Evolutionary conservation across 2,329 filamentous ascomycete genomes (phyloP), one percentile per base, ranked within the genome.

Genomic region (Aspergillus proliferans): DNA sequence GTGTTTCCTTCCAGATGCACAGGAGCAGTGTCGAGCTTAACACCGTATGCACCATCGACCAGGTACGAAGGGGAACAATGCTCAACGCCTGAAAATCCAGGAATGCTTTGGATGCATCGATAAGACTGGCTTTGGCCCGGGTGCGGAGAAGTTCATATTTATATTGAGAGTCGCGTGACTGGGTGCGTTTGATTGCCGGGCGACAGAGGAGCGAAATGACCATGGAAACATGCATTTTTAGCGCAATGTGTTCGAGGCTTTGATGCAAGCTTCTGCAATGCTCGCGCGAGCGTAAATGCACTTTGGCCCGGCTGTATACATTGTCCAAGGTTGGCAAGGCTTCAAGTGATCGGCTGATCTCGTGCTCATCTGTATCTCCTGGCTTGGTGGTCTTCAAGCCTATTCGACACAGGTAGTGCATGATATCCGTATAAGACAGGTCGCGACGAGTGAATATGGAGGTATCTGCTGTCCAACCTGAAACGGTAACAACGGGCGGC

Each of bases 141-240:
- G 28, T 45, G 0, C 61, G 60, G 10, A 65, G 50, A 1, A 56
- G 41, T 3, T 51, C 45, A 4, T 48, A 40, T 3, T 49, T 43
- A 6, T 48, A 19, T 3, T 46, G 48, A 4, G 48, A 45, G 26
- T 52, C 47, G 12, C 40, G 54, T 18, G 26, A 21, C 5, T 28
- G 43, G 2, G 48, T 50, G 8, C 54, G 54, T 55, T 74, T 79
- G 57, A 82, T 73, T 2, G 78, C 78, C 5, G 78, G 77, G 3
- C 79, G 75, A 54, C 77, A 81, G 4, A 81, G 67, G 53, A 81
- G 77, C 1, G 78, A 81, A 33, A 76, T 72, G 39, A 76, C 74
- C 59, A 80, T 81, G 1, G 76, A 79, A 19, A 74, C 71, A 59
- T 81, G 76, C 43, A 82, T 69, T 53, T 79, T 79, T 3, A 82